Conservation (phyloP, 495 filamentous ascomycete species). For the Penicillium cosmopolitanum region DNA sequence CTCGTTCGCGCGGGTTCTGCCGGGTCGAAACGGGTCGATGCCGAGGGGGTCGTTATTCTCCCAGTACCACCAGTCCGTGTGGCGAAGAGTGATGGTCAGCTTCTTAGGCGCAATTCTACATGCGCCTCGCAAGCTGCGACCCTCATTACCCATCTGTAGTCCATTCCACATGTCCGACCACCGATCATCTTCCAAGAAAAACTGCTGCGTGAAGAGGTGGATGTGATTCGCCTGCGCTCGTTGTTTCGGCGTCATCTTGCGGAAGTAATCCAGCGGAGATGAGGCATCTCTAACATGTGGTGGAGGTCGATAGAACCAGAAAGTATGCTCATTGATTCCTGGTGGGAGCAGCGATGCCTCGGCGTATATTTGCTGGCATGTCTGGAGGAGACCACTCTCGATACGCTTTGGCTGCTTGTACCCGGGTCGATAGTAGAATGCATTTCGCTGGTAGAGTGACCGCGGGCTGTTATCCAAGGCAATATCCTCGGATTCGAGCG, state of each 20-base stretch:
- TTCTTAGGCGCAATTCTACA: constrained; percentile 18
- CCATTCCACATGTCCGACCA: constrained; percentile 11
- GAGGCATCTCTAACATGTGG: constrained; percentile 21
- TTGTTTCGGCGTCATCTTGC: constrained; percentile 19
- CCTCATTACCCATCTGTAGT: constrained; percentile 1
- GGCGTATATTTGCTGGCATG: constrained; percentile 23
- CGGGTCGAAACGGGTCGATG: constrained; percentile 18
- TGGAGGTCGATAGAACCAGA: constrained; percentile 22
- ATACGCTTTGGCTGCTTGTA: constrained; percentile 24
- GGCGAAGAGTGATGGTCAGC: constrained; percentile 20
- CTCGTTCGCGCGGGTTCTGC: constrained; percentile 10
- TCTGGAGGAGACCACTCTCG: constrained; percentile 22
- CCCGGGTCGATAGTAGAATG: constrained; percentile 23
- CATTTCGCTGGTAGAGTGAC: constrained; percentile 14
- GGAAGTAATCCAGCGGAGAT: constrained; percentile 13
- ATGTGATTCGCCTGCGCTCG: constrained; percentile 14
- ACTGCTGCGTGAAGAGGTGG: constrained; percentile 21
- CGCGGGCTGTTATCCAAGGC: background rate
- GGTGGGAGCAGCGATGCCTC: constrained; percentile 26
- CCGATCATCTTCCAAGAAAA: constrained; percentile 11
- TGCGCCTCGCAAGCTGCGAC: constrained; percentile 1
- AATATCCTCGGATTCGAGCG: constrained; percentile 17
- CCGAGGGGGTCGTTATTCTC: constrained; percentile 19
- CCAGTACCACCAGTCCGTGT: constrained; percentile 23
- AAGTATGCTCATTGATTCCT: constrained; percentile 23